Percentiles rank a stretch among this genome's conserved stretches.
Evolutionary conservation across 805 yeast genomes (phyloP).

Genomic region (Blastobotrys robertii): DNA sequence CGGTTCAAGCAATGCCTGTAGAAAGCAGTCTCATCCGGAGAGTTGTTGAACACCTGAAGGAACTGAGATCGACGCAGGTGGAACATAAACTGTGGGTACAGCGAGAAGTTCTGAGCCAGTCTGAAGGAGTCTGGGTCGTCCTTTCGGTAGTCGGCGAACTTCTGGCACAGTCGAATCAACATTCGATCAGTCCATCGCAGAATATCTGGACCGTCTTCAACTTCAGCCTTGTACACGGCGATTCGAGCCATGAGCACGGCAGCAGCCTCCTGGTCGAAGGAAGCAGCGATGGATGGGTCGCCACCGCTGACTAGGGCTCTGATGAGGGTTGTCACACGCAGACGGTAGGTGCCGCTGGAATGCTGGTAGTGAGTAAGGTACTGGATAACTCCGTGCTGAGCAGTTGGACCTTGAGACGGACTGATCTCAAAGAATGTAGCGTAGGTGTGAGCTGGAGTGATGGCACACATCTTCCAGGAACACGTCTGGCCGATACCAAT

Average conservation of each 20-base stretch:
- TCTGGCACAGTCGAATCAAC: slow-evolving; percentile 80
- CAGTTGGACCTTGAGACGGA: slow-evolving; percentile 28
- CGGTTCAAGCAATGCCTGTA: slow-evolving; percentile 85
- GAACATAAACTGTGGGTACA: slow-evolving; percentile 93
- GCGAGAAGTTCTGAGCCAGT: slow-evolving; percentile 69
- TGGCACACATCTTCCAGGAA: slow-evolving; percentile 74
- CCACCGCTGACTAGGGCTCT: slow-evolving; percentile 45
- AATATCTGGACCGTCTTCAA: slow-evolving; percentile 88
- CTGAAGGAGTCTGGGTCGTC: slow-evolving; percentile 78
- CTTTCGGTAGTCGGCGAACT: slow-evolving; percentile 86
- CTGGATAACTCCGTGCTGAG: slow-evolving; percentile 45
- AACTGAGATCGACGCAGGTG: slow-evolving; percentile 95
- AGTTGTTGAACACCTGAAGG: slow-evolving; percentile 90
- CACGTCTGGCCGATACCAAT: slow-evolving; percentile 91
- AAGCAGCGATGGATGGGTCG: slow-evolving; percentile 41
- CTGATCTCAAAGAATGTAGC: slow-evolving; percentile 82
- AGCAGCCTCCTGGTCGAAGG: slow-evolving; percentile 98
- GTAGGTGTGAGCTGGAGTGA: slow-evolving; percentile 82
- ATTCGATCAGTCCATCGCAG: slow-evolving; percentile 92
- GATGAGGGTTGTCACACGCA: slow-evolving; percentile 81
- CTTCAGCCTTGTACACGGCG: slow-evolving; percentile 71
- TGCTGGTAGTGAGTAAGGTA: slow-evolving; percentile 91
- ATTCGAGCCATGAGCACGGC: slow-evolving; percentile 88
- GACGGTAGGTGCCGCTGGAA: slow-evolving; percentile 80
- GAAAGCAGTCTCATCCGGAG: slow-evolving; percentile 98